Evolutionary conservation across 2,329 filamentous ascomycete species (phyloP).

Genomic region (Annulohypoxylon truncatum): DNA sequence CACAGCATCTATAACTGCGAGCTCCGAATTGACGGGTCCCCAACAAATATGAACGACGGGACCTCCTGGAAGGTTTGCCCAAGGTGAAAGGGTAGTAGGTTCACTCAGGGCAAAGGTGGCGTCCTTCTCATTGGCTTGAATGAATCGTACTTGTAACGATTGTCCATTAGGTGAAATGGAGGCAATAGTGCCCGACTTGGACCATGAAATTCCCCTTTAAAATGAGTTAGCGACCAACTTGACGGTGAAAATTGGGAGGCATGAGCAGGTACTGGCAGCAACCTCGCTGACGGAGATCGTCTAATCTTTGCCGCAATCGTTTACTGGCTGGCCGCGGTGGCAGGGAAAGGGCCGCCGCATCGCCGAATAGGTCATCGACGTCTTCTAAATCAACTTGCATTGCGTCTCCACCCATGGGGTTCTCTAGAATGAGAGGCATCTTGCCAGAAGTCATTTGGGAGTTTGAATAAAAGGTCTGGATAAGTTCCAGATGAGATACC

Average conservation of each 20-base stretch:
- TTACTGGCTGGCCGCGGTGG: constrained; percentile 67
- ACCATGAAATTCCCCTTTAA: constrained; percentile 84
- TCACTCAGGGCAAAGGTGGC: constrained; percentile 82
- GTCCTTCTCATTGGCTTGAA: constrained; percentile 75
- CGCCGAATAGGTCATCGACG: constrained; percentile 81
- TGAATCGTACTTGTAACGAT: constrained; percentile 76
- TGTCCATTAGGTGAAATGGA: constrained; percentile 79
- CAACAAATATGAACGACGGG: constrained; percentile 84
- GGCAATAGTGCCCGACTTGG: constrained; percentile 85
- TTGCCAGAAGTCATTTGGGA: constrained; percentile 52
- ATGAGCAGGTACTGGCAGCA: constrained; percentile 79
- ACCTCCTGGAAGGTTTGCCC: constrained; percentile 71
- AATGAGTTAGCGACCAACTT: constrained; percentile 34
- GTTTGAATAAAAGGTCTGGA: background rate
- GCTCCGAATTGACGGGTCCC: constrained; percentile 78
- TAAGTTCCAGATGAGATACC: background rate
- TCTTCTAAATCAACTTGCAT: constrained; percentile 67
- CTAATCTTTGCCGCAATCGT: constrained; percentile 77
- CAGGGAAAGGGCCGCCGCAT: constrained; percentile 69
- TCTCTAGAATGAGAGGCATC: constrained; percentile 66
- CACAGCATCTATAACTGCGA: constrained; percentile 83
- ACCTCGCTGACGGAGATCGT: constrained; percentile 79
- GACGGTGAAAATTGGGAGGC: background rate
- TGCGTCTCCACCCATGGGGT: constrained; percentile 63
- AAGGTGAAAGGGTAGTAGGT: constrained; percentile 71